These are phyloP conservation scores for Colletotrichum plurivorum DNA, from an alignment of 2,329 filamentous ascomycete species.

Conservation along the genomic window DNA sequence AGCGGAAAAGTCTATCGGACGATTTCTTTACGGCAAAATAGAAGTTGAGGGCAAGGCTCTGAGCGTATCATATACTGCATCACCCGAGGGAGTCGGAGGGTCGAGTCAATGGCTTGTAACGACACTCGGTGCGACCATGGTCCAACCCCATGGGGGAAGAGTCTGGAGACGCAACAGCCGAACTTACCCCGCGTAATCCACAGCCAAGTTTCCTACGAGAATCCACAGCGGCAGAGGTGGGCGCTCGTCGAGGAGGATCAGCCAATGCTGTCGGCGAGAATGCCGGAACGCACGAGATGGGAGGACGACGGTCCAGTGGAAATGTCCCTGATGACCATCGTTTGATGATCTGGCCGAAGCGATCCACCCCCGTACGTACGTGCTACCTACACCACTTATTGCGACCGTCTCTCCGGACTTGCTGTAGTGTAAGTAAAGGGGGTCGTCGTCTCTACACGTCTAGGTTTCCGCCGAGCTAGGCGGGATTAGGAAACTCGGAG, in stretches of 20 bases:
- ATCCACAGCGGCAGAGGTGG: neutral
- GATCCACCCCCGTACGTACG: neutral
- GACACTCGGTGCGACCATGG: neutral
- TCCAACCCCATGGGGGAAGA: constrained; percentile 12
- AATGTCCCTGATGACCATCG: neutral
- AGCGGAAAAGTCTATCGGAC: neutral
- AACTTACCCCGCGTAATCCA: constrained; percentile 39
- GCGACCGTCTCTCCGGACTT: neutral
- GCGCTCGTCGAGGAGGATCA: neutral
- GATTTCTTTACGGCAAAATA: neutral
- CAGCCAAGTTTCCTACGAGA: constrained; percentile 7
- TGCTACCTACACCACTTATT: neutral
- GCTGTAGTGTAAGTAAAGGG: neutral
- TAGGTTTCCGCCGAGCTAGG: constrained; percentile 8
- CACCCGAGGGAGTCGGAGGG: neutral
- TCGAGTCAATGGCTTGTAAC: constrained; percentile 11
- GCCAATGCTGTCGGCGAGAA: constrained; percentile 27
- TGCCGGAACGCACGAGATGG: neutral
- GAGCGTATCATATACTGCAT: constrained; percentile 31
- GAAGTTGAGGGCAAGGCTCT: neutral
- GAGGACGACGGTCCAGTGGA: neutral
- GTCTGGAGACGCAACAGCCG: constrained; percentile 20
- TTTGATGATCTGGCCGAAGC: constrained; percentile 13
- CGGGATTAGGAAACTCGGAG: constrained; percentile 31
- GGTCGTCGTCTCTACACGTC: neutral